A percentile compares a stretch with the other conserved stretches of the same genome.
Evolutionary conservation across 345 rosid genomes (phyloP).

Genomic region (Gossypium anomalum): DNA sequence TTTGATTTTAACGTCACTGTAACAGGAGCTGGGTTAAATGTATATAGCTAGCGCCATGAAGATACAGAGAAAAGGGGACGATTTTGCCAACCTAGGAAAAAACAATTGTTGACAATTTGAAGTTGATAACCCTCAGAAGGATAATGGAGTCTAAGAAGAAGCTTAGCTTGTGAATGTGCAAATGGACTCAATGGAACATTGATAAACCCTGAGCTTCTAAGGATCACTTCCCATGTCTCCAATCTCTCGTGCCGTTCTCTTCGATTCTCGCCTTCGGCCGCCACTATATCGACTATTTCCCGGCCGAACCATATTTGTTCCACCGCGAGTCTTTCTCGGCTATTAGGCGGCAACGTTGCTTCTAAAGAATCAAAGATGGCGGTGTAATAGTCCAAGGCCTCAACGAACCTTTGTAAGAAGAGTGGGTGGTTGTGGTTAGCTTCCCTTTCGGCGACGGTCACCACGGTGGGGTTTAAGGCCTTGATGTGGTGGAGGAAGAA

Average conservation of each 20-base stretch:
- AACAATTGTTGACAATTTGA: slow-evolving; percentile 52
- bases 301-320: slow-evolving; percentile 87
- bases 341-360: slow-evolving; percentile 87
- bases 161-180: slow-evolving; percentile 88
- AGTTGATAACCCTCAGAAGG: slow-evolving; percentile 93
- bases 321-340: slow-evolving; percentile 69
- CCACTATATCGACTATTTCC: slow-evolving; percentile 74
- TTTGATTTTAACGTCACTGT: too few relatives aligned
- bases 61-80: slow-evolving; percentile 87
- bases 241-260: slow-evolving; percentile 58
- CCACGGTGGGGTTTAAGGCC: slow-evolving; percentile 63
- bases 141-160: slow-evolving; percentile 83
- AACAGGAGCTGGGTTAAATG: too few relatives aligned
- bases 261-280: slow-evolving; percentile 53
- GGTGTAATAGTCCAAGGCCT: slow-evolving; percentile 75
- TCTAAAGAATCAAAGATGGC: slow-evolving; percentile 82
- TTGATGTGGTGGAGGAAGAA: slow-evolving; percentile 58
- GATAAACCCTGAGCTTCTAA: slow-evolving; percentile 58
- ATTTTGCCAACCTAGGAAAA: slow-evolving; percentile 81
- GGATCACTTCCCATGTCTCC: slow-evolving; percentile 69
- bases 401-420: slow-evolving; percentile 63
- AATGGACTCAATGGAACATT: slow-evolving; percentile 74
- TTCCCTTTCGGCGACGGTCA: slow-evolving; percentile 83
- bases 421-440: slow-evolving; percentile 62
- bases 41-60: slow-evolving; percentile 55